Percentiles rank a stretch among this genome's conserved stretches.
These are phyloP conservation scores for Hymenoscyphus repandus DNA, from an alignment of 2,329 filamentous ascomycete species.

Conservation along the genomic window DNA sequence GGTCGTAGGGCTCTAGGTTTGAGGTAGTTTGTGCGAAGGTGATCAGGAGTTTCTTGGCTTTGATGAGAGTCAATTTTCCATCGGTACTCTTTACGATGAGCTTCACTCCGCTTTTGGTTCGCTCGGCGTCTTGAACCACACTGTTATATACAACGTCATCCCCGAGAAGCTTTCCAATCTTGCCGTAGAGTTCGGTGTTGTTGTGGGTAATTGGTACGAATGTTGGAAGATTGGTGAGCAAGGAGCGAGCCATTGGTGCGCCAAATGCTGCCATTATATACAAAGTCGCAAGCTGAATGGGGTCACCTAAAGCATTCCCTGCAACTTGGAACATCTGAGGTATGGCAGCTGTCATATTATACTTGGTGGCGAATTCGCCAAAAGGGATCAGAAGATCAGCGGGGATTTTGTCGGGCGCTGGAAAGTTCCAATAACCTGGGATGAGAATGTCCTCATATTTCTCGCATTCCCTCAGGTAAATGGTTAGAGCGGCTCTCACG, in stretches of 20 bases:
- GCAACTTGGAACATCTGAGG: slow-evolving; percentile 6
- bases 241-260: slow-evolving; percentile 5
- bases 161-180: slow-evolving; percentile 5
- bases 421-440: slow-evolving; percentile 11
- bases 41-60: slow-evolving; percentile 11
- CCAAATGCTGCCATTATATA: slow-evolving; percentile 9
- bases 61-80: slow-evolving; percentile 4
- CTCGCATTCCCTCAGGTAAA: slow-evolving; percentile 8
- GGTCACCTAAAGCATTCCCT: slow-evolving; percentile 1
- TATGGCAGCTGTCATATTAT: slow-evolving; percentile 4
- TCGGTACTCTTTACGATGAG: slow-evolving; percentile 4
- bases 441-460: slow-evolving; percentile 11
- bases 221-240: slow-evolving; percentile 3
- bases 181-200: slow-evolving; percentile 11
- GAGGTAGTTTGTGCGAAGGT: slow-evolving; percentile 9
- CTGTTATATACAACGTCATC: slow-evolving; percentile 8
- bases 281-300: neutral
- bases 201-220: slow-evolving; percentile 9
- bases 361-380: slow-evolving; percentile 14
- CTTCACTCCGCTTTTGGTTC: slow-evolving; percentile 8
- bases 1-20: slow-evolving; percentile 1
- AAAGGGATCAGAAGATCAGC: slow-evolving; percentile 14
- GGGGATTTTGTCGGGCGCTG: slow-evolving; percentile 5
- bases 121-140: slow-evolving; percentile 7
- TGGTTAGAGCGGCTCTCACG: slow-evolving; percentile 6